A percentile compares a stretch with the other conserved stretches of the same genome.
These are phyloP conservation scores for Thelonectria rubi DNA, from an alignment of 2,329 filamentous ascomycete species.

Conservation along the genomic window DNA sequence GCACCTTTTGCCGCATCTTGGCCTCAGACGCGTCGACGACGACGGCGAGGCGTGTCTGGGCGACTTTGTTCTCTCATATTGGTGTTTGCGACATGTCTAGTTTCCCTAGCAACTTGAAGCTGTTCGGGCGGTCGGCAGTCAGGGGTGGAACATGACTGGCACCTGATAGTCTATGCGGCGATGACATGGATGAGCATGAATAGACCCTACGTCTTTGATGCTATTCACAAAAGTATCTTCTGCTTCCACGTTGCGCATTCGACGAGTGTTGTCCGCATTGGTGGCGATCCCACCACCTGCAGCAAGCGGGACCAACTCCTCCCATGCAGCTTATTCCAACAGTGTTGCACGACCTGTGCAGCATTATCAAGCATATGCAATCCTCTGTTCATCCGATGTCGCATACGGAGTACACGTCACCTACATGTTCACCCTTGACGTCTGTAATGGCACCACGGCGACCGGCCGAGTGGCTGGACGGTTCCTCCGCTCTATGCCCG, in stretches of 20 bases:
- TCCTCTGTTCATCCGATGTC: too few species aligned
- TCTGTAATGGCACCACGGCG: background rate
- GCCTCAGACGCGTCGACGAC: too few species aligned
- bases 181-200: too few species aligned
- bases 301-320: background rate
- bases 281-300: background rate
- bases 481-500: slow-evolving; percentile 1
- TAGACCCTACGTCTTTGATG: too few species aligned
- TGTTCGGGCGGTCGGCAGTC: too few species aligned
- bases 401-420: background rate
- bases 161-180: too few species aligned
- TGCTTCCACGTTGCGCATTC: background rate
- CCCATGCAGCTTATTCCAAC: background rate
- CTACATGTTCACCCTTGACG: background rate
- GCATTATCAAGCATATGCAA: background rate
- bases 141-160: too few species aligned
- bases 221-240: background rate
- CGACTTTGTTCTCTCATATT: too few species aligned
- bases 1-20: too few species aligned
- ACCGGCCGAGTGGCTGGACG: background rate
- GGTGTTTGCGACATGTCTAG: too few species aligned
- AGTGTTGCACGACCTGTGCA: background rate
- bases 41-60: too few species aligned
- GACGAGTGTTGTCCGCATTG: background rate
- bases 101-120: too few species aligned